Conservation (phyloP, 176 grass and related monocot genomes). For the Avena insularis region DNA sequence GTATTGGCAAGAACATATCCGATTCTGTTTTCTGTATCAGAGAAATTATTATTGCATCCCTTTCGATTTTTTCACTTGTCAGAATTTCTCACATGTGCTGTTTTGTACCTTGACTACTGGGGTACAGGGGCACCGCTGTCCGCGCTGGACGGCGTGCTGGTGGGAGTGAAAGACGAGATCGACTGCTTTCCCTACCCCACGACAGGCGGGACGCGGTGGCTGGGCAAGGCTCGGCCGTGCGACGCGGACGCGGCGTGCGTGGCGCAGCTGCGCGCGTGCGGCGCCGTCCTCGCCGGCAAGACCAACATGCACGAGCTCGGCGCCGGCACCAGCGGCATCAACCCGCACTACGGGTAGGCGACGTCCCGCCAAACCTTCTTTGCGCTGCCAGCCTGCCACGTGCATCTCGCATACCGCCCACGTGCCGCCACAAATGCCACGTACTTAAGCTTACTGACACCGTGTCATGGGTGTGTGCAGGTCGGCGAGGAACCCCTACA, state of each 20-base stretch:
- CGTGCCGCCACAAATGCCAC: too few species aligned
- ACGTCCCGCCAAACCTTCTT: not conserved
- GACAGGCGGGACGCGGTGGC: constrained; percentile 91
- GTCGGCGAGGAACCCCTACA: constrained; percentile 63
- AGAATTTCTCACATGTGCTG: not conserved
- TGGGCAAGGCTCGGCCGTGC: constrained; percentile 58
- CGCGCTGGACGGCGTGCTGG: constrained; percentile 71
- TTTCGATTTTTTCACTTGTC: not conserved
- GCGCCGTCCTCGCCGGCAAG: constrained; percentile 86
- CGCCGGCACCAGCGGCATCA: constrained; percentile 71
- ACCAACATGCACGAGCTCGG: constrained; percentile 99
- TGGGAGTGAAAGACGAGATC: constrained; percentile 95
- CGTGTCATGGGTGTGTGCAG: constrained; percentile 38
- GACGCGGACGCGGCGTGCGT: constrained; percentile 75
- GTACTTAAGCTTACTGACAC: not conserved
- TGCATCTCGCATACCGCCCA: not conserved
- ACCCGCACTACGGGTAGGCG: constrained; percentile 55
- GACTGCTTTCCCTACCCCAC: constrained; percentile 88
- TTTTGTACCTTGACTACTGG: not conserved
- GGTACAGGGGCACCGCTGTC: constrained; percentile 66
- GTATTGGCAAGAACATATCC: too few species aligned
- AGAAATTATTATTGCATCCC: not conserved
- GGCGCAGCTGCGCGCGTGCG: constrained; percentile 80
- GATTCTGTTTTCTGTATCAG: not conserved
- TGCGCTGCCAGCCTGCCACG: not conserved